Conservation (phyloP, 75 land plant genomes). For the Pseudotsuga menziesii region DNA sequence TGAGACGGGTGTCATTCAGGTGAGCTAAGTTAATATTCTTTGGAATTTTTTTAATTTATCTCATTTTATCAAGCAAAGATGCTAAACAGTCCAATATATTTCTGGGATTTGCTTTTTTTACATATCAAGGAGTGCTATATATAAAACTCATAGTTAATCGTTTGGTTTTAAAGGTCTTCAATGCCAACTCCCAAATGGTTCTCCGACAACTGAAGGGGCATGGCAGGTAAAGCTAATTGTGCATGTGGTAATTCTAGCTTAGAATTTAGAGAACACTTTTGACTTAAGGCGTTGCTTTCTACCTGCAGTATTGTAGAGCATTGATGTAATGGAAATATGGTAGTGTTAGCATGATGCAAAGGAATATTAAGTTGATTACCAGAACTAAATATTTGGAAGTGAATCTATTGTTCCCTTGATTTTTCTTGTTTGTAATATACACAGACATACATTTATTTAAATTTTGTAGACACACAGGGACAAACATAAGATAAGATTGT, state of each 20-base stretch:
- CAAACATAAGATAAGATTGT: no score
- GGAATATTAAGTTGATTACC: neutral
- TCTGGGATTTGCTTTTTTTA: neutral
- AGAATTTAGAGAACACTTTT: neutral
- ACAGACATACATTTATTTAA: no score
- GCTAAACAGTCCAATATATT: neutral
- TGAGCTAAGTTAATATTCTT: neutral
- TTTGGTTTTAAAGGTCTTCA: constrained; percentile 9
- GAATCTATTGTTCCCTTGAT: no score
- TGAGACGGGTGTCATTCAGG: constrained; percentile 11
- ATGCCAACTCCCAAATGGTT: constrained; percentile 1
- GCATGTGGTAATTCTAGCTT: neutral
- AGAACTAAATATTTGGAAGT: neutral
- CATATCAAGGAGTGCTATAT: neutral
- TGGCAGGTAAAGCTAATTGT: neutral
- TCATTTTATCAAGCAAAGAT: neutral
- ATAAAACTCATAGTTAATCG: neutral
- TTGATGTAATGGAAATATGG: no score
- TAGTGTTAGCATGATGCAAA: no score
- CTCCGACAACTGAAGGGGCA: constrained; percentile 12
- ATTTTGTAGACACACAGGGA: no score
- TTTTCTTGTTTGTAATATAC: no score
- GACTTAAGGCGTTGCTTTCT: neutral
- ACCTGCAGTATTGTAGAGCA: neutral
- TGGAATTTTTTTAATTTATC: neutral